phyloP scores from a whole-genome alignment of 192 early-diverging fungal genomes.

The Helicostylum pulchrum region DNA sequence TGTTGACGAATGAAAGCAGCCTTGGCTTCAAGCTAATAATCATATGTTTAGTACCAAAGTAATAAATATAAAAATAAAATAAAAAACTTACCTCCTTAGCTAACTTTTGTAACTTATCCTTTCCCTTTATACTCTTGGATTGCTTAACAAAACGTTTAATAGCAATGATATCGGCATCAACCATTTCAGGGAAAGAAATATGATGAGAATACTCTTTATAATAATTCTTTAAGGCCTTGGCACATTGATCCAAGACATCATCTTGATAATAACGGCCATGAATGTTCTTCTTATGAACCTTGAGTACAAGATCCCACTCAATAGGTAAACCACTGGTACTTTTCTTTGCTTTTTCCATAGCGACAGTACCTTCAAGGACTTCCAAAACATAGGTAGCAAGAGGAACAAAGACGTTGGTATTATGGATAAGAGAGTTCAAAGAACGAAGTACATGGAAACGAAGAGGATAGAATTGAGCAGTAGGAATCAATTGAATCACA shows the following conservation, averaged over 20 bases:
- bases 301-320: slow-evolving; percentile 74
- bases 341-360: slow-evolving; percentile 49
- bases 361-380: slow-evolving; percentile 72
- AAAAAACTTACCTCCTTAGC: slow-evolving; percentile 64
- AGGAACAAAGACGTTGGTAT: slow-evolving; percentile 81
- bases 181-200: slow-evolving; percentile 94
- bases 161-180: slow-evolving; percentile 80
- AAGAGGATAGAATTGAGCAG: slow-evolving; percentile 87
- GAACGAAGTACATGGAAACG: slow-evolving; percentile 81
- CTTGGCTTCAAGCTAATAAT: slow-evolving; percentile 70
- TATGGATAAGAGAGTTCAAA: slow-evolving; percentile 66
- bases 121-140: slow-evolving; percentile 70
- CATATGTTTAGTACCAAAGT: neutral
- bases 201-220: slow-evolving; percentile 68
- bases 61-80: neutral
- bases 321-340: slow-evolving; percentile 78
- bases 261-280: slow-evolving; percentile 83
- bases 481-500: slow-evolving; percentile 76
- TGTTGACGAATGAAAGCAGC: slow-evolving; percentile 68
- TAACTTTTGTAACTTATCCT: slow-evolving; percentile 78
- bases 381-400: slow-evolving; percentile 83
- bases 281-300: slow-evolving; percentile 79
- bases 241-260: slow-evolving; percentile 78
- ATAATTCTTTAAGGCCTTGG: slow-evolving; percentile 70
- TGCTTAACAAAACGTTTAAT: slow-evolving; percentile 85